Percentiles rank a stretch among this genome's conserved stretches.
Conservation (phyloP, 768 basidiomycete genomes). For the Naematelia encephala region DNA sequence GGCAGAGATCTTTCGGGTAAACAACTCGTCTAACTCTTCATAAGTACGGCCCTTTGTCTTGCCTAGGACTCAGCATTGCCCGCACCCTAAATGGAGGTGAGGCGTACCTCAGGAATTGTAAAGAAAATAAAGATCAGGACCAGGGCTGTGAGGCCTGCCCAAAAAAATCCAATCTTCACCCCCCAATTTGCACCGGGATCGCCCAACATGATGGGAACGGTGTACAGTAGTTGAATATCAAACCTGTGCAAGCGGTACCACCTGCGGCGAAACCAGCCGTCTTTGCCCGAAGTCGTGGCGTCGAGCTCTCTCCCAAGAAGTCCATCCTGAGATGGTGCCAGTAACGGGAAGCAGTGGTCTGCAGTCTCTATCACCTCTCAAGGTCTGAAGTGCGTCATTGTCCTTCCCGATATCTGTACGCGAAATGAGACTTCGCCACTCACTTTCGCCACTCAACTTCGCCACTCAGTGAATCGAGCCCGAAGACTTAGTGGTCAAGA, state of each 20-base stretch:
- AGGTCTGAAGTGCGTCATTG: no score
- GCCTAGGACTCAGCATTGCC: background rate
- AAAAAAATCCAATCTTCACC: no score
- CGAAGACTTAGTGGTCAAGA: no score
- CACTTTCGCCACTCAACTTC: no score
- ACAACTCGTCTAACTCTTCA: background rate
- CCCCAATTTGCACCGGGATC: conserved; percentile 16
- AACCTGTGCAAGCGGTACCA: conserved; percentile 2
- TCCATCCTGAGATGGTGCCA: no score
- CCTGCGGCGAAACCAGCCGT: conserved; percentile 13
- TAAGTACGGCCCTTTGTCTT: background rate
- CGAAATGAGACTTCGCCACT: no score
- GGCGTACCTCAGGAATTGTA: background rate
- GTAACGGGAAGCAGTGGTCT: no score
- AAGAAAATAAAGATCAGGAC: background rate
- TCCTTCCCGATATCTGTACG: no score
- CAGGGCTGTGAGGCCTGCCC: background rate
- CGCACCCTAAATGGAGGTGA: background rate
- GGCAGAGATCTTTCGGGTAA: background rate
- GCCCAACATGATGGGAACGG: conserved; percentile 10
- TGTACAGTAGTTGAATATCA: conserved; percentile 14
- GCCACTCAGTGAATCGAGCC: no score
- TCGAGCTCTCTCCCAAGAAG: conserved; percentile 14
- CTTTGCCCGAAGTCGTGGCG: conserved; percentile 17
- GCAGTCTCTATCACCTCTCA: no score